Conservation (phyloP, 441 rosid species). For the Erodium moschatum region DNA sequence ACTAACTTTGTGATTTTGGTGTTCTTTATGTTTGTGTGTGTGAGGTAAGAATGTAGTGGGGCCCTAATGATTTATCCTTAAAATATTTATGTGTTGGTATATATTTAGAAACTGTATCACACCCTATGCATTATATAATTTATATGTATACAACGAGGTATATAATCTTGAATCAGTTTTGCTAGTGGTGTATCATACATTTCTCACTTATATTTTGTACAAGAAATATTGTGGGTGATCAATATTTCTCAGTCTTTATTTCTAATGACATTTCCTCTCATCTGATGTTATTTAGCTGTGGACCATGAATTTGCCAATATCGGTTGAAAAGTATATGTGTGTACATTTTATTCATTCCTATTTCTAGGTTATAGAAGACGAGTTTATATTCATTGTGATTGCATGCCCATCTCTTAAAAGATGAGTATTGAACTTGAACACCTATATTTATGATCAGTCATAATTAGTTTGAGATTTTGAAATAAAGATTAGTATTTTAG, state of each 20-base stretch:
- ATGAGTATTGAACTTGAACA: too few relatives aligned
- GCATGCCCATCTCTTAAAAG: background rate
- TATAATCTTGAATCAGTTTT: background rate
- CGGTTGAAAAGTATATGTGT: background rate
- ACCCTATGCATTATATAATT: background rate
- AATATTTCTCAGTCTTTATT: background rate
- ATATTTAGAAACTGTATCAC: background rate
- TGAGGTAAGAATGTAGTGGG: too few relatives aligned
- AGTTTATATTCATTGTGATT: background rate
- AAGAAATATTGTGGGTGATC: background rate
- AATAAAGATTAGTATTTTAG: background rate
- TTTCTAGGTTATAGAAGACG: too few relatives aligned
- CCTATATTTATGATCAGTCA: too few relatives aligned
- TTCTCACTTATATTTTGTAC: background rate
- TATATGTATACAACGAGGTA: background rate
- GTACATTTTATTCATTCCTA: too few relatives aligned
- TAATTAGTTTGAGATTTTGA: background rate
- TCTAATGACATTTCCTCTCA: background rate
- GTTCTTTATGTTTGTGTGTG: too few relatives aligned
- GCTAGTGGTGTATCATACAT: background rate
- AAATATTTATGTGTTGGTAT: background rate
- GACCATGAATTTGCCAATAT: background rate
- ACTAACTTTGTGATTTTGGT: too few relatives aligned
- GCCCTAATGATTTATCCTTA: too few relatives aligned
- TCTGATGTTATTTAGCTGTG: background rate